Base-by-base conservation (phyloP, 208 protist species). In the Leishmania martiniquensis region DNA sequence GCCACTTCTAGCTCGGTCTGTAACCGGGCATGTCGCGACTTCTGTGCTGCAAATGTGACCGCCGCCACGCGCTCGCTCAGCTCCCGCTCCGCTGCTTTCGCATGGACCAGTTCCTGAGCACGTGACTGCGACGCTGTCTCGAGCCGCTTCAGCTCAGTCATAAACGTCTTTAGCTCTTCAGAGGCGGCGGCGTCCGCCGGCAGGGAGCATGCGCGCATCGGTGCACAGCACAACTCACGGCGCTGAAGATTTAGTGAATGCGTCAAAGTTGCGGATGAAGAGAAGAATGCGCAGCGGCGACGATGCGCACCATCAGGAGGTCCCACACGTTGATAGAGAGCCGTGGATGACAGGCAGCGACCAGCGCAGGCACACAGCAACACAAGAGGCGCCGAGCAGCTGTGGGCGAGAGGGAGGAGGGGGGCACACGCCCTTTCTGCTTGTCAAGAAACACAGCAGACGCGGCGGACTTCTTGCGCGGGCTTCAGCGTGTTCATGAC, bases 141-240 rank as follows among this genome's bases (percentile, higher is more conserved):
- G 32, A 87, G 62, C 3, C 77, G 80, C 4, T n/a, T 63, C 1
- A 87, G 75, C 75, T 87, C 83, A 22, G 68, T 45, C 42, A 87
- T 62, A 37, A 87, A 87, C 9, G 59, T 62, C 20, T 76, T 42
- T 44, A 78, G 37, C 4, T 22, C 77, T 44, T 63, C 60, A 7
- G 22, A 7, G 34, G 37, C 32, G 34, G 49, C 73, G 55, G 55
- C 60, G 9, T 63, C 22, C 25, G 54, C 49, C 49, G 22, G 52
- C 22, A 69, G 44, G 29, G 57, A 39, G 6, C 65, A 69, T 69
- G 42, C 20, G 22, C 2, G 22, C 22, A 51, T 69, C 65, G 25
- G 9, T 51, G 5, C 10, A 17, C 65, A 34, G 22, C 22, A 29
- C 6, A 17, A 0, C 39, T 6, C 25, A 42, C 1, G 32, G 22